These are phyloP conservation scores for Erythrophleum fordii DNA, from an alignment of 306 rosid species.

Conservation along the genomic window DNA sequence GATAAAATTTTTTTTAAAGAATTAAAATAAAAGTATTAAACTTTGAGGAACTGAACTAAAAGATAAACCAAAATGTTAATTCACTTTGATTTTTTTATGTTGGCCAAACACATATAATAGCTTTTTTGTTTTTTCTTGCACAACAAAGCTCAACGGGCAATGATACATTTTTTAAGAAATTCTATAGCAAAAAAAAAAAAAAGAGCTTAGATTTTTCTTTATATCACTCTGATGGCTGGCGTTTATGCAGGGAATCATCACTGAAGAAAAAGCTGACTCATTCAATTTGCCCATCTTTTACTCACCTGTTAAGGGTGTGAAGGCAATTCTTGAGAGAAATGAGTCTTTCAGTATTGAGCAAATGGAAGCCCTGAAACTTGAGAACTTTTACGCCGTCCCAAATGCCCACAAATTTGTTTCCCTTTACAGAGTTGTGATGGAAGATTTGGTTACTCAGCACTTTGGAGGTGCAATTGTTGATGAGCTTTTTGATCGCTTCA, in stretches of 20 bases:
- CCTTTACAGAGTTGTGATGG: neutral
- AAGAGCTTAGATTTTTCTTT: too few relatives aligned
- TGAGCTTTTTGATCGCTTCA: conserved; percentile 39
- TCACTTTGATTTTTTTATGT: too few relatives aligned
- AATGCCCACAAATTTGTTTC: neutral
- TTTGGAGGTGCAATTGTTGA: conserved; percentile 31
- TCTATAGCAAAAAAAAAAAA: too few relatives aligned
- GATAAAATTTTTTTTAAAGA: too few relatives aligned
- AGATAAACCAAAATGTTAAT: too few relatives aligned
- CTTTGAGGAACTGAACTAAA: neutral
- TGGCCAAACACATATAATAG: too few relatives aligned
- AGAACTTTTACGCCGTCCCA: neutral
- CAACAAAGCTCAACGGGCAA: too few relatives aligned
- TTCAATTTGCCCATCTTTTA: conserved; percentile 19
- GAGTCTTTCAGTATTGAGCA: neutral
- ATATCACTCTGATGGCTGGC: too few relatives aligned
- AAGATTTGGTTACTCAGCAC: conserved; percentile 25
- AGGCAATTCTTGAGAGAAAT: neutral
- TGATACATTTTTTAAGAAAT: too few relatives aligned
- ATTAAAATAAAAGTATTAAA: neutral
- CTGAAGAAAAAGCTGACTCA: neutral
- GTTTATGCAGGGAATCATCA: neutral
- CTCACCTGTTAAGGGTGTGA: neutral
- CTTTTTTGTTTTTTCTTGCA: too few relatives aligned
- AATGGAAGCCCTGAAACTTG: neutral